These are phyloP conservation scores for Schrenkiella parvula DNA, from an alignment of 345 rosid genomes.

Conservation along the genomic window DNA sequence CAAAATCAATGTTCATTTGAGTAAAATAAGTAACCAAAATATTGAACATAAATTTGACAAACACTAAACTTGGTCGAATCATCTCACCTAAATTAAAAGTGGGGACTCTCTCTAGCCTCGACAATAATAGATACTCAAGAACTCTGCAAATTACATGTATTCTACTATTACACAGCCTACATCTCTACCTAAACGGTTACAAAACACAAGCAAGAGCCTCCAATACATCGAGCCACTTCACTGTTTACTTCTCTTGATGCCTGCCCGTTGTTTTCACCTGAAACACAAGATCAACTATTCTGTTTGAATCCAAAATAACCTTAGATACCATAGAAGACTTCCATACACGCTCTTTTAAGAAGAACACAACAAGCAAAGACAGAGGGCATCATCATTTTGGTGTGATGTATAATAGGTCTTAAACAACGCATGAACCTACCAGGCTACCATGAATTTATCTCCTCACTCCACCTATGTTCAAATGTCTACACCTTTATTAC, in stretches of 20 bases:
- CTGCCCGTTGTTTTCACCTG: constrained; percentile 11
- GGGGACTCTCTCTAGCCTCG: constrained; percentile 7
- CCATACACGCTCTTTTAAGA: neutral
- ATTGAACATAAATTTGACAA: neutral
- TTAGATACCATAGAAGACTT: neutral
- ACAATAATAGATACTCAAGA: constrained; percentile 4
- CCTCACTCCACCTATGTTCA: neutral
- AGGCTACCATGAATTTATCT: neutral
- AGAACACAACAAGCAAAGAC: neutral
- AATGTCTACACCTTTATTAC: neutral
- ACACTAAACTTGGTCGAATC: neutral
- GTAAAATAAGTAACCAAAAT: neutral
- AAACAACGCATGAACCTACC: neutral
- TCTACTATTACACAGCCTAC: constrained; percentile 23
- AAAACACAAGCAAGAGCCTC: constrained; percentile 7
- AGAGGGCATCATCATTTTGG: neutral
- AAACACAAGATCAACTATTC: neutral
- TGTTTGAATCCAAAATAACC: neutral
- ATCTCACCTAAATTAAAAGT: neutral
- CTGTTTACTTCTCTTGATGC: constrained; percentile 10
- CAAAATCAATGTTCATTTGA: neutral
- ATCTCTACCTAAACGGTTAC: constrained; percentile 13
- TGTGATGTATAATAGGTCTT: neutral
- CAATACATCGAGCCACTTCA: neutral
- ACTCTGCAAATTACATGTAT: constrained; percentile 1